Conservation (phyloP, 306 rosid species). For the Cucumis melo region DNA sequence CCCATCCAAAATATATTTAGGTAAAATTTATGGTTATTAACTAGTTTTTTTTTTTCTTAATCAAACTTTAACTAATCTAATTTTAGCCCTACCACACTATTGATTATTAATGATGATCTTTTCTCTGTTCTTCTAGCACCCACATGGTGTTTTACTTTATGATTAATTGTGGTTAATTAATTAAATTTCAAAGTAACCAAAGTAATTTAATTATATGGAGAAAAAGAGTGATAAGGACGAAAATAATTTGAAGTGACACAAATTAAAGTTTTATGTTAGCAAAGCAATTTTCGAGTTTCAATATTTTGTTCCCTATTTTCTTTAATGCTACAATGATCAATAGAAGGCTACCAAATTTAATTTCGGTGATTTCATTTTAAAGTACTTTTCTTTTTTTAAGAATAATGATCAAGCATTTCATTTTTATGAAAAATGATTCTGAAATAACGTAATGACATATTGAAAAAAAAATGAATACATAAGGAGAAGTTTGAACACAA, state of each 20-base stretch:
- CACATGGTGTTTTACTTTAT: not conserved
- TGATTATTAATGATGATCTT: not conserved
- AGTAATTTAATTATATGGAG: not conserved
- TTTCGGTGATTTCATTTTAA: not conserved
- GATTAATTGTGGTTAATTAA: not conserved
- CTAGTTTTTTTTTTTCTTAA: no score
- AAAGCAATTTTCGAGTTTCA: not conserved
- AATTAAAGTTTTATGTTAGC: not conserved
- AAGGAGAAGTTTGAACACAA: no score
- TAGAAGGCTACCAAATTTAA: not conserved
- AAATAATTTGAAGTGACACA: not conserved
- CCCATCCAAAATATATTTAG: no score
- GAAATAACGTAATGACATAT: no score
- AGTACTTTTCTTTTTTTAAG: no score
- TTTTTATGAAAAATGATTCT: no score
- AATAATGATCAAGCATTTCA: not conserved
- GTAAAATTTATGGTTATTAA: no score
- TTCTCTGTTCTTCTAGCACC: not conserved
- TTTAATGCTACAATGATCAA: not conserved
- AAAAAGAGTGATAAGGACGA: not conserved
- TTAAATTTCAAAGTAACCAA: not conserved
- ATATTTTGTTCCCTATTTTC: not conserved
- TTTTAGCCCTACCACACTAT: not conserved
- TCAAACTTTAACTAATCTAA: no score
- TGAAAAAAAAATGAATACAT: no score